phyloP scores from a whole-genome alignment of 768 basidiomycete genomes.

The Hirschioporus abietinus region DNA sequence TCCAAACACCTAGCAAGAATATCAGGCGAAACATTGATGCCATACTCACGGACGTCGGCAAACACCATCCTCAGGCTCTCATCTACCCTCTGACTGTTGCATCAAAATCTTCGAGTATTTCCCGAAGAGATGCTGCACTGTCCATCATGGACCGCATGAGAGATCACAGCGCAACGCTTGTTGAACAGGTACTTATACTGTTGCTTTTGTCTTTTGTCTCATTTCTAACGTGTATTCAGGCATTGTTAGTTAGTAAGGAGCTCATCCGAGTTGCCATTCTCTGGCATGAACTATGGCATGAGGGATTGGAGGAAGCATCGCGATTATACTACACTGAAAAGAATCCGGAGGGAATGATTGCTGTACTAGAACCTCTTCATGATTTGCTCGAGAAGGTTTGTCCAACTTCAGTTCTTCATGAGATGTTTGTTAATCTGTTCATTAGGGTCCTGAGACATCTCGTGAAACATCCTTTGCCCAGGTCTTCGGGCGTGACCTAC shows the following conservation, averaged over 20 bases:
- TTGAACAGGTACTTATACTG: slow-evolving; percentile 61
- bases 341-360: slow-evolving; percentile 97
- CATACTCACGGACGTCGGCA: slow-evolving; percentile 87
- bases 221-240: slow-evolving; percentile 36
- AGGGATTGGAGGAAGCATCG: slow-evolving; percentile 96
- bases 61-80: slow-evolving; percentile 94
- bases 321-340: slow-evolving; percentile 95
- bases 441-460: slow-evolving; percentile 86
- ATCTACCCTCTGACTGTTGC: slow-evolving; percentile 96
- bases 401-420: slow-evolving; percentile 8
- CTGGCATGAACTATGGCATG: slow-evolving; percentile 99
- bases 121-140: slow-evolving; percentile 77
- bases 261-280: slow-evolving; percentile 95
- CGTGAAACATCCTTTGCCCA: slow-evolving; percentile 95
- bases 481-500: slow-evolving; percentile 87
- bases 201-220: slow-evolving; percentile 3
- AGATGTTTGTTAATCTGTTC: background rate
- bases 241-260: slow-evolving; percentile 85
- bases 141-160: slow-evolving; percentile 90
- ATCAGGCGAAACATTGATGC: slow-evolving; percentile 87
- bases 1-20: slow-evolving; percentile 87
- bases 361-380: slow-evolving; percentile 85
- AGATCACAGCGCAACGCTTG: slow-evolving; percentile 83
- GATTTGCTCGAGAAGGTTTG: slow-evolving; percentile 82
- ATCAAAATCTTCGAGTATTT: slow-evolving; percentile 85